Percentiles rank a stretch among this genome's conserved stretches.
These are phyloP conservation scores for Rubus parviflorus DNA, from an alignment of 306 rosid species.

Conservation along the genomic window DNA sequence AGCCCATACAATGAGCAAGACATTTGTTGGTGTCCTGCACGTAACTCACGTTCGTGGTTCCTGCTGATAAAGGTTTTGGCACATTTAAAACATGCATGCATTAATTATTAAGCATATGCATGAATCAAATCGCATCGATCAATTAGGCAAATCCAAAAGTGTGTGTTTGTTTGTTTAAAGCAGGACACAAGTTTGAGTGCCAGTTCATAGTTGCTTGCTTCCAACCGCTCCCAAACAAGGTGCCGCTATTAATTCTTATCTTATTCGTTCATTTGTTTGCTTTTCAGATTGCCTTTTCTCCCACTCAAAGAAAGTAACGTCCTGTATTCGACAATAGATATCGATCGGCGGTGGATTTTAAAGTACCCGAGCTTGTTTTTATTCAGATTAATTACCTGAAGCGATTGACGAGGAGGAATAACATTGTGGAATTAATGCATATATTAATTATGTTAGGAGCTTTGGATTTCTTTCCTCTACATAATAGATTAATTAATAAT, in stretches of 20 bases:
- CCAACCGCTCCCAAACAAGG: constrained; percentile 8
- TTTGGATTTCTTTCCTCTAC: too few species aligned
- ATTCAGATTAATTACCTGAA: too few species aligned
- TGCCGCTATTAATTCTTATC: not conserved
- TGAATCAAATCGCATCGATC: not conserved
- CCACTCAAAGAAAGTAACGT: not conserved
- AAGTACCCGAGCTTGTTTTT: not conserved
- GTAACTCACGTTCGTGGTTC: constrained; percentile 8
- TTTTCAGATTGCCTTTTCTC: not conserved
- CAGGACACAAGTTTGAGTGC: constrained; percentile 7
- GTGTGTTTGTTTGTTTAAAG: constrained; percentile 9
- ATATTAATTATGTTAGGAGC: too few species aligned
- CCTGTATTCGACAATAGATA: not conserved
- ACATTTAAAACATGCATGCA: constrained; percentile 34
- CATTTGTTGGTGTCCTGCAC: not conserved
- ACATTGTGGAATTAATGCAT: too few species aligned
- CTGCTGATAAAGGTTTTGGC: not conserved
- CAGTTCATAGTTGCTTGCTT: constrained; percentile 3
- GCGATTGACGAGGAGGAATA: too few species aligned
- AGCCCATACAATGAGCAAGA: not conserved
- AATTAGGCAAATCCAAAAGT: constrained; percentile 6
- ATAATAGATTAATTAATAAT: too few species aligned
- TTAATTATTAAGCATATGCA: not conserved
- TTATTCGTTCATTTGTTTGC: not conserved
- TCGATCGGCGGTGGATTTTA: not conserved